These are phyloP conservation scores for Calophaca sinica DNA, from an alignment of 306 rosid genomes.

Conservation along the genomic window DNA sequence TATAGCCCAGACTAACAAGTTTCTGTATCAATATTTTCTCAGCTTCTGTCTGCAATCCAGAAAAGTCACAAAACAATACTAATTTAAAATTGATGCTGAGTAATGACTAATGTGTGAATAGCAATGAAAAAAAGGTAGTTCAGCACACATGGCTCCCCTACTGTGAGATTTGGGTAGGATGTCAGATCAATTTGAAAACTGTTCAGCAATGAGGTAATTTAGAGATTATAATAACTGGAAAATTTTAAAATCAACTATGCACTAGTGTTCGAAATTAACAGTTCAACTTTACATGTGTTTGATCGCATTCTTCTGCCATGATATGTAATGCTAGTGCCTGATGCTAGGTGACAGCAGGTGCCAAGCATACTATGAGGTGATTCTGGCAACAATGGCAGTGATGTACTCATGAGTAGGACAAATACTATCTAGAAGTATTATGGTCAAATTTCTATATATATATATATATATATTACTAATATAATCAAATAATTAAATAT, in stretches of 20 bases:
- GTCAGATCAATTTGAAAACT: constrained; percentile 11
- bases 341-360: not conserved
- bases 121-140: not conserved
- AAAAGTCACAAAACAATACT: constrained; percentile 24
- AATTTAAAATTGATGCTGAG: not conserved
- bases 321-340: not conserved
- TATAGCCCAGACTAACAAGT: constrained; percentile 72
- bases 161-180: not conserved
- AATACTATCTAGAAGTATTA: not conserved
- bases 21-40: constrained; percentile 82
- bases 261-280: no score
- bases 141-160: not conserved
- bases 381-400: not conserved
- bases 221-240: not conserved
- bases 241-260: constrained; percentile 4
- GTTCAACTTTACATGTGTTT: not conserved
- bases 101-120: not conserved
- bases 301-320: constrained; percentile 9
- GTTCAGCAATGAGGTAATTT: not conserved
- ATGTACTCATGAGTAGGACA: not conserved
- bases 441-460: constrained; percentile 10
- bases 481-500: constrained; percentile 11
- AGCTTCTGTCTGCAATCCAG: constrained; percentile 71
- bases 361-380: not conserved
- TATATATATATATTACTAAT: not conserved